A percentile compares a stretch with the other conserved stretches of the same genome.
phyloP scores from a whole-genome alignment of 371 early-diverging fungal species.

The Coemansia sp. region DNA sequence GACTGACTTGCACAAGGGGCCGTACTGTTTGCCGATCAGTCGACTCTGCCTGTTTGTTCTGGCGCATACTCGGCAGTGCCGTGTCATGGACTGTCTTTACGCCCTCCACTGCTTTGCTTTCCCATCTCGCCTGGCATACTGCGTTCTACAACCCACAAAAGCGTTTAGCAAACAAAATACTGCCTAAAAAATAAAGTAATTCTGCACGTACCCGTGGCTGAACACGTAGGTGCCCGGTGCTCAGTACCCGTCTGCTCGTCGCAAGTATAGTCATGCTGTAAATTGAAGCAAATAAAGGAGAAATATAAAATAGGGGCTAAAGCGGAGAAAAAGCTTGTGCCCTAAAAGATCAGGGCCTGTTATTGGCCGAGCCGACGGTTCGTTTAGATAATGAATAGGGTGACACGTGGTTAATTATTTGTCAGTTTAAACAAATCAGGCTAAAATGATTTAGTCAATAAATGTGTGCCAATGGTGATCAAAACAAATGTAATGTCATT shows the following conservation, averaged over 20 bases:
- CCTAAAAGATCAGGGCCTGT: no score
- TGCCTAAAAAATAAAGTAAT: not conserved
- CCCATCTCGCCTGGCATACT: conserved; percentile 6
- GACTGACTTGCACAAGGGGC: not conserved
- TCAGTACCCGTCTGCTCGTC: not conserved
- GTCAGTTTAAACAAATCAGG: no score
- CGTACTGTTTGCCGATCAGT: conserved; percentile 3
- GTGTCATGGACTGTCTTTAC: not conserved
- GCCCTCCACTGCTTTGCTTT: not conserved
- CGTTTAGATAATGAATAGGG: no score
- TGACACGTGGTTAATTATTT: no score
- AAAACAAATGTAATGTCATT: no score
- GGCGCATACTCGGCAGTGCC: not conserved
- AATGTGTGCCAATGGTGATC: no score
- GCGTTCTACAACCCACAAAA: not conserved
- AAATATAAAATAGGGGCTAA: not conserved
- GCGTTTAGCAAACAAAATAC: not conserved
- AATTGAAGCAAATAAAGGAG: not conserved
- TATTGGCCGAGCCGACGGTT: no score
- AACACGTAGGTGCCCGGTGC: not conserved
- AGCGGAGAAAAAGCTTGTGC: not conserved
- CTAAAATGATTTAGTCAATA: no score
- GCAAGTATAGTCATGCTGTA: not conserved
- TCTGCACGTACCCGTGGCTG: not conserved
- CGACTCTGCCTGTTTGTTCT: not conserved